Evolutionary conservation across 805 yeast species (phyloP).

Genomic region (Kluyveromyces aestuarii): DNA sequence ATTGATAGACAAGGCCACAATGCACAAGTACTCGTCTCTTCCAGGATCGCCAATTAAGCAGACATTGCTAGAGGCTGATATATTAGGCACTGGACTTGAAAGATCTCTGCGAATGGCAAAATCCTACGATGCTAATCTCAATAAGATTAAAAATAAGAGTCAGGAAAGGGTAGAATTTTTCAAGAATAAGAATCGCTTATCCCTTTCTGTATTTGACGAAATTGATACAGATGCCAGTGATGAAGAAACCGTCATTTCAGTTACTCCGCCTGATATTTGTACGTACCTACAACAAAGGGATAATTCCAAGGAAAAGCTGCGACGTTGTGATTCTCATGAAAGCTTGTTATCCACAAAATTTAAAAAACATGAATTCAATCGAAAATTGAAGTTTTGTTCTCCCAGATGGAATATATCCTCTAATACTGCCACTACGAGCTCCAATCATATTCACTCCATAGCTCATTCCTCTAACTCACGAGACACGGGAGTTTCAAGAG

Average conservation of each 20-base stretch:
- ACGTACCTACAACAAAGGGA: not conserved
- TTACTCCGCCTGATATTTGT: conserved; percentile 5
- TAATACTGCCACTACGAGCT: not conserved
- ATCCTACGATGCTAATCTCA: conserved; percentile 22
- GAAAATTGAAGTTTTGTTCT: not conserved
- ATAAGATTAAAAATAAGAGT: conserved; percentile 4
- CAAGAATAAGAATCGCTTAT: conserved; percentile 27
- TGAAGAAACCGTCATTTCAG: conserved; percentile 19
- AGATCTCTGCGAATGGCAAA: conserved; percentile 15
- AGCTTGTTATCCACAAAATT: conserved; percentile 20
- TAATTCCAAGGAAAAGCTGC: conserved; percentile 9
- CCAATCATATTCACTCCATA: not conserved
- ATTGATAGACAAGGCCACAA: not conserved
- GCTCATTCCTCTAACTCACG: not conserved
- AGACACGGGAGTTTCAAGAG: conserved; percentile 1
- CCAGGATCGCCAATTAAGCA: conserved; percentile 16
- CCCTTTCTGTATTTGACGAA: conserved; percentile 24
- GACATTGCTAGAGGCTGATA: not conserved
- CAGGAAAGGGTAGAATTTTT: conserved; percentile 13
- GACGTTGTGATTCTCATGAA: conserved; percentile 28
- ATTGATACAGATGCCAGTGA: conserved; percentile 13
- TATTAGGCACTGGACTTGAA: not conserved
- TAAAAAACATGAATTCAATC: not conserved
- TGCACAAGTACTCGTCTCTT: conserved; percentile 5
- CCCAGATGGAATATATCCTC: not conserved